Base-by-base conservation (phyloP, 164 flowering plant species). In the Euptelea pleiosperma region DNA sequence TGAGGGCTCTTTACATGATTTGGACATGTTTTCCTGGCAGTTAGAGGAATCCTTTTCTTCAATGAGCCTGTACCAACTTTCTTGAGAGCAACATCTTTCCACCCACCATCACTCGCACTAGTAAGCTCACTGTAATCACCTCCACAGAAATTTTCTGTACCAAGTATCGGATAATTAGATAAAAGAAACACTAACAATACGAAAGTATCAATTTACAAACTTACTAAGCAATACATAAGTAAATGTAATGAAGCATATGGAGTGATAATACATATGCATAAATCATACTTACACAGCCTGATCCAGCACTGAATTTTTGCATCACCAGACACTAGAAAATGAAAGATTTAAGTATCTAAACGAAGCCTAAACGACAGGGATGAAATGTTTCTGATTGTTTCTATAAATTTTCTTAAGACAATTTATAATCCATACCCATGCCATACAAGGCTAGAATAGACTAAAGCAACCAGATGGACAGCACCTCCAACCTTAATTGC, bases 141-240 rank as follows among this genome's bases (percentile, higher is more conserved):
- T 63, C 79, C 79, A 59, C 67, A 69, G 28, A 65, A 68, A 58
- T 73, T 90, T 63, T 83, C 94, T 89, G 86, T 53, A 57, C 21
- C 15, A 40, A 31, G 15, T 12, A 5, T 15, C 41, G 11, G 0
- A 65, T 29, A 49, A 41, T n/a, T 57, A 54, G 55, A 43, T 34
- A 36, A 36, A 58, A 16, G 39, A 40, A 40, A 41, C 30, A 19
- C 3, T 10, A 10, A 22, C 10, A 36, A 3, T 21, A 0, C 4
- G 31, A 8, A 42, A 18, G 11, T 4, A 42, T 21, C 4, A 42
- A 8, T 2, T 30, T 16, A 28, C 9, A 44, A 15, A 30, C 3
- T 19, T 15, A 6, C 4, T 12, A 37, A 19, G 8, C 7, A 31
- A 14, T 3, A 15, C n/a, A 34, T n/a, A n/a, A n/a, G n/a, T n/a